phyloP scores from a whole-genome alignment of 805 yeast species.

The Candida quercuum region DNA sequence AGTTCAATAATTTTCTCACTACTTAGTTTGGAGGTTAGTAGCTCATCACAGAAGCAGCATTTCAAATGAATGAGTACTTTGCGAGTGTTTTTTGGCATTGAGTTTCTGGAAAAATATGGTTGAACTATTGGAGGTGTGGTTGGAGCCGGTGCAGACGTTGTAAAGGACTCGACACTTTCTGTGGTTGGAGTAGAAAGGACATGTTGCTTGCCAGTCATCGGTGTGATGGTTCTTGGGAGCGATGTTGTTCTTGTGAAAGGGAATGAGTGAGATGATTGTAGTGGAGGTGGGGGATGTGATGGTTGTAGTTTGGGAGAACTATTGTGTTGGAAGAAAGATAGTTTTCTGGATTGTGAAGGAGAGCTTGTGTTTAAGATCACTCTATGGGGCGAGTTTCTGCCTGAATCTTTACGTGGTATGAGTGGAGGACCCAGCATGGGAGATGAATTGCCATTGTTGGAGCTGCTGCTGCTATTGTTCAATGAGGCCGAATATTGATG shows the following conservation, averaged over 20 bases:
- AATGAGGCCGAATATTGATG: conserved; percentile 6
- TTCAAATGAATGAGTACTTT: conserved; percentile 13
- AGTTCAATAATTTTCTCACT: conserved; percentile 34
- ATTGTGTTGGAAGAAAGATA: no score
- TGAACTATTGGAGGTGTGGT: conserved; percentile 14
- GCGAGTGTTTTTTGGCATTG: conserved; percentile 13
- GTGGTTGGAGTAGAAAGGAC: not conserved
- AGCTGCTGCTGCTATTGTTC: not conserved
- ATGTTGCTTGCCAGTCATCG: not conserved
- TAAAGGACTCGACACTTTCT: not conserved
- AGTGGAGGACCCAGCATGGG: not conserved
- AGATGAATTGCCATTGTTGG: no score
- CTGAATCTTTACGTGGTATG: no score
- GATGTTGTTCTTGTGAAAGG: conserved; percentile 13
- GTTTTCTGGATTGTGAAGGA: no score
- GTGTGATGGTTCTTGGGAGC: not conserved
- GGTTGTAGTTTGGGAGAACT: no score
- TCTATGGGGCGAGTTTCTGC: no score
- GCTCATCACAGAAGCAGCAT: conserved; percentile 42
- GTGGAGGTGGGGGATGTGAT: not conserved
- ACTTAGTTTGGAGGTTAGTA: conserved; percentile 30
- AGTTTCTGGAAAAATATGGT: conserved; percentile 13
- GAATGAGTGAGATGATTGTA: conserved; percentile 1
- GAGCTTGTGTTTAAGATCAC: no score
- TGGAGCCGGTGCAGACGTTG: not conserved